These are phyloP conservation scores for Pseudocercospora eumusae DNA, from an alignment of 2,329 filamentous ascomycete species.

Conservation along the genomic window DNA sequence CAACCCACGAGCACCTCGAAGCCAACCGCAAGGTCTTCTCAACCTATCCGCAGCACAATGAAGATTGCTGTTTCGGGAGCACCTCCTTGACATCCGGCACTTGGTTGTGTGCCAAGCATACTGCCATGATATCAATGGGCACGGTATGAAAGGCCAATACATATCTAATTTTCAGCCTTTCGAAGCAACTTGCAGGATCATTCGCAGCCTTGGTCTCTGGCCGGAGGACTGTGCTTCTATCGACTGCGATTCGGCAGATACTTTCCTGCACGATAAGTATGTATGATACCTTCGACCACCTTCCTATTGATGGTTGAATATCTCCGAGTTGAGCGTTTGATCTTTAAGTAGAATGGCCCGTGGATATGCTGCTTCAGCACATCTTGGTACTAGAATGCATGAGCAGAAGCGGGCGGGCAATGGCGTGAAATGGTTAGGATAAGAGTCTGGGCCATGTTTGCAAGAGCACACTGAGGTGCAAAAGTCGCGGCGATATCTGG, in stretches of 20 bases:
- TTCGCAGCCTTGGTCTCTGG: too few species aligned
- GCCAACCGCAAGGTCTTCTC: conserved; percentile 2
- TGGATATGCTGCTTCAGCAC: too few species aligned
- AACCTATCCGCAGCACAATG: conserved; percentile 1
- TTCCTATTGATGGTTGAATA: conserved; percentile 35
- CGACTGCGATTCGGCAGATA: conserved; percentile 32
- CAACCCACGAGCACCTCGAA: conserved; percentile 1
- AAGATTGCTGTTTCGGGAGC: conserved; percentile 1
- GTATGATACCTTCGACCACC: conserved; percentile 41
- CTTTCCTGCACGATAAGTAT: conserved; percentile 31
- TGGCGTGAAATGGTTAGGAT: too few species aligned
- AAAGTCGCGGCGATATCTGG: too few species aligned
- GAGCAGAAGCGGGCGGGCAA: too few species aligned
- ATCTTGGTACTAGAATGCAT: too few species aligned
- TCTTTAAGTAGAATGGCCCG: too few species aligned
- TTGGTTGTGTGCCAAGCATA: background rate
- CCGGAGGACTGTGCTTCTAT: too few species aligned
- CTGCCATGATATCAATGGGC: conserved; percentile 1
- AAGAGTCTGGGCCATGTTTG: too few species aligned
- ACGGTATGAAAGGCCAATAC: background rate
- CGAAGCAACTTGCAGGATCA: too few species aligned
- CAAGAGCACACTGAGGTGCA: too few species aligned
- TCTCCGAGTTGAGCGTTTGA: conserved; percentile 13
- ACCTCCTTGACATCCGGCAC: background rate
- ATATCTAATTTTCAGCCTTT: too few species aligned